Conservation (phyloP, 2,329 filamentous ascomycete genomes). For the Escovopsis weberi region DNA sequence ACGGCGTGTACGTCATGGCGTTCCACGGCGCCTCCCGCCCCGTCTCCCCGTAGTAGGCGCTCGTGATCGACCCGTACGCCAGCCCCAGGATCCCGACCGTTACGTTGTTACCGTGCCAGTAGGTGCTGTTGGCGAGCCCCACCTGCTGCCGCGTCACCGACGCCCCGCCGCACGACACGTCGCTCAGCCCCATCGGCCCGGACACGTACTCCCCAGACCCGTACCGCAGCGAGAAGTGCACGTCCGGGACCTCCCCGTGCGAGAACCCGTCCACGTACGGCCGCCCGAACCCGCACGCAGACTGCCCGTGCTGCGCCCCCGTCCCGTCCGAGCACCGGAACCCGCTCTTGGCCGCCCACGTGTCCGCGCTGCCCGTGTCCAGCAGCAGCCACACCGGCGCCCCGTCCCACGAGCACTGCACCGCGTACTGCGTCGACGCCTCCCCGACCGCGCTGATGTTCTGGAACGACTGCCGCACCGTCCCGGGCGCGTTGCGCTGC, state of each 20-base stretch:
- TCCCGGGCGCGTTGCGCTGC: conserved; percentile 7
- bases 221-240: conserved; percentile 33
- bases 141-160: conserved; percentile 30
- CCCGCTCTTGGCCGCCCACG: conserved; percentile 28
- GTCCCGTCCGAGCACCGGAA: conserved; percentile 27
- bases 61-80: conserved; percentile 35
- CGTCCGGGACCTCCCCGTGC: conserved; percentile 21
- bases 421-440: conserved; percentile 27
- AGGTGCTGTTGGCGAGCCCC: conserved; percentile 32
- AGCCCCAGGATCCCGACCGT: conserved; percentile 37
- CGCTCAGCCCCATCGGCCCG: conserved; percentile 31
- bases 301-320: conserved; percentile 17
- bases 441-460: conserved; percentile 24
- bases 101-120: conserved; percentile 37
- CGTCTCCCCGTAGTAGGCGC: conserved; percentile 27
- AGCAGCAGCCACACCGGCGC: conserved; percentile 27
- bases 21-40: conserved; percentile 24
- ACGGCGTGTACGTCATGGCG: conserved; percentile 29
- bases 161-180: conserved; percentile 31
- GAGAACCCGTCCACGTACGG: conserved; percentile 25
- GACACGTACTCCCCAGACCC: conserved; percentile 33
- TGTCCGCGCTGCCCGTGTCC: conserved; percentile 38
- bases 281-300: conserved; percentile 27
- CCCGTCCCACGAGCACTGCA: conserved; percentile 26
- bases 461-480: conserved; percentile 15